phyloP scores from a whole-genome alignment of 2,329 filamentous ascomycete species.

The Stemphylium vesicarium region DNA sequence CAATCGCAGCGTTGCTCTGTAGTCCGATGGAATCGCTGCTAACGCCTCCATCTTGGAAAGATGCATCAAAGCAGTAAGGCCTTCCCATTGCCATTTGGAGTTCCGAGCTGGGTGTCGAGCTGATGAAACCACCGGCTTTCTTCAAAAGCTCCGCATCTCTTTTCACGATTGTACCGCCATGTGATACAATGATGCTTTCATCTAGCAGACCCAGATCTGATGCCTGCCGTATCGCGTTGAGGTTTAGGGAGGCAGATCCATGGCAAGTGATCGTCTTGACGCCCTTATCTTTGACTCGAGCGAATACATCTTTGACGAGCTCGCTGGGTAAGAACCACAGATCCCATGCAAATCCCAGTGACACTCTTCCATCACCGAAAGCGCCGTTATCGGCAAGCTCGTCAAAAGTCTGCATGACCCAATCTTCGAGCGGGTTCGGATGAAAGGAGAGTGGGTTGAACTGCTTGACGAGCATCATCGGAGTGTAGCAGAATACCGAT shows the following conservation, averaged over 20 bases:
- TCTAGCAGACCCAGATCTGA: slow-evolving; percentile 50
- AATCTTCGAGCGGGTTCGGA: too few species aligned
- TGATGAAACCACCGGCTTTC: slow-evolving; percentile 47
- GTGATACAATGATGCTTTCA: slow-evolving; percentile 53
- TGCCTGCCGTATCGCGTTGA: slow-evolving; percentile 28
- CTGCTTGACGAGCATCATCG: too few species aligned
- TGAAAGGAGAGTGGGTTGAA: too few species aligned
- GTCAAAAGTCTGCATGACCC: too few species aligned
- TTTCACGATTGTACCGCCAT: slow-evolving; percentile 43
- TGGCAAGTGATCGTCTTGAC: slow-evolving; percentile 21
- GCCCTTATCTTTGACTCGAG: too few species aligned
- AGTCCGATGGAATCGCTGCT: slow-evolving; percentile 24
- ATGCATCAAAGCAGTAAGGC: slow-evolving; percentile 47
- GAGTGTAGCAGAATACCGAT: too few species aligned
- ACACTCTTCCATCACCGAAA: too few species aligned
- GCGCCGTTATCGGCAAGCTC: too few species aligned
- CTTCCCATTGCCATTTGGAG: slow-evolving; percentile 55
- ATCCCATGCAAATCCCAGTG: too few species aligned
- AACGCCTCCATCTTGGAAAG: slow-evolving; percentile 20
- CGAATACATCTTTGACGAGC: too few species aligned
- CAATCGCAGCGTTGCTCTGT: slow-evolving; percentile 55
- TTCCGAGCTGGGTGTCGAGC: slow-evolving; percentile 59
- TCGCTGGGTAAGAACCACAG: too few species aligned
- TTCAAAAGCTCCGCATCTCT: slow-evolving; percentile 48
- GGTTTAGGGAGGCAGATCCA: slow-evolving; percentile 21